Percentiles rank a stretch among this genome's conserved stretches.
Conservation (phyloP, 2,329 filamentous ascomycete species). For the Lecanoromycetidae sp. region DNA sequence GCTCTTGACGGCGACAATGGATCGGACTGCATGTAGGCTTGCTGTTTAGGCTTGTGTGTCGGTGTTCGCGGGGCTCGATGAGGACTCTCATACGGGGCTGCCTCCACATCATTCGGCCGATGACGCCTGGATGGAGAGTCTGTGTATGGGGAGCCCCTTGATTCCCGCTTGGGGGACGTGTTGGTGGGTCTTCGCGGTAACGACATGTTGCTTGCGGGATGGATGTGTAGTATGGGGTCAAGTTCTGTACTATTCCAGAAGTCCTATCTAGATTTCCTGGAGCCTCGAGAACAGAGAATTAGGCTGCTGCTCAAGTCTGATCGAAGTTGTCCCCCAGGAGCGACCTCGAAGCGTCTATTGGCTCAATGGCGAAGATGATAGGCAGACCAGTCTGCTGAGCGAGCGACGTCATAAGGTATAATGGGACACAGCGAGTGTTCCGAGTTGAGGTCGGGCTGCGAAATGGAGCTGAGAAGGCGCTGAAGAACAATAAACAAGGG, state of each 20-base stretch:
- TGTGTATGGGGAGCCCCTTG: slow-evolving; percentile 49
- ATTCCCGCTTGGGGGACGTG: slow-evolving; percentile 46
- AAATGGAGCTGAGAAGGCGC: not conserved
- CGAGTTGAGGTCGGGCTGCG: not conserved
- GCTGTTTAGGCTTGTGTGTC: slow-evolving; percentile 30
- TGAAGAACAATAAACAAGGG: not conserved
- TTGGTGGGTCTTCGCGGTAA: slow-evolving; percentile 50
- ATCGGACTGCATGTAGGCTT: slow-evolving; percentile 29
- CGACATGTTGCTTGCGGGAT: slow-evolving; percentile 30
- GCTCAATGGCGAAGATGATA: too few species aligned
- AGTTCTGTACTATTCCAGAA: not conserved
- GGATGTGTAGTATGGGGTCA: not conserved
- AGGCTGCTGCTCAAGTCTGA: too few species aligned
- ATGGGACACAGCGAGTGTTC: not conserved
- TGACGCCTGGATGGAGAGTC: slow-evolving; percentile 55
- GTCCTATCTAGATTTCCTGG: not conserved
- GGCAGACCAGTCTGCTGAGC: too few species aligned
- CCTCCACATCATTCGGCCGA: slow-evolving; percentile 58
- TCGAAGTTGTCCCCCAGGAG: too few species aligned
- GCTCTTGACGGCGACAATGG: slow-evolving; percentile 36
- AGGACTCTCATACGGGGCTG: slow-evolving; percentile 36
- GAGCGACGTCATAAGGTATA: too few species aligned
- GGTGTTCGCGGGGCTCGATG: slow-evolving; percentile 26
- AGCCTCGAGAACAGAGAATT: too few species aligned
- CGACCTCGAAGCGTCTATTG: not conserved